Evolutionary conservation across 176 grass and related monocot species (phyloP).

Genomic region (Hordeum marinum): DNA sequence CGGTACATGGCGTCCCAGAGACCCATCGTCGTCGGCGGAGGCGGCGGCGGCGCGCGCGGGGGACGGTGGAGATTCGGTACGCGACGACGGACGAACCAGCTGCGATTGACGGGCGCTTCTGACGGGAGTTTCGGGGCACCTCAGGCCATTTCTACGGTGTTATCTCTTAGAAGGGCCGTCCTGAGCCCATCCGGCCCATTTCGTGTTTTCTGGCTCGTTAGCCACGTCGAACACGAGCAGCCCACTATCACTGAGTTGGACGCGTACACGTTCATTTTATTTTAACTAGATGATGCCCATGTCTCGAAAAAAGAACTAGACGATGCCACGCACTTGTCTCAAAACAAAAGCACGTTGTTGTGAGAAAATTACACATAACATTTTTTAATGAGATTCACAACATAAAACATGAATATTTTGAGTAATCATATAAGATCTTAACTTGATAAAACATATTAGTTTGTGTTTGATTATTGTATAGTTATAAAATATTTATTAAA

Average conservation of each 20-base stretch:
- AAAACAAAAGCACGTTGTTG: too few relatives aligned
- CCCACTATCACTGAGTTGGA: background rate
- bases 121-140: background rate
- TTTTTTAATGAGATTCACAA: too few relatives aligned
- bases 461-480: too few relatives aligned
- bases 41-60: background rate
- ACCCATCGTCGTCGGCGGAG: slow-evolving; percentile 24
- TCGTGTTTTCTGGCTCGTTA: background rate
- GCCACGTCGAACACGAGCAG: background rate
- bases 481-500: too few relatives aligned
- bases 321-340: too few relatives aligned
- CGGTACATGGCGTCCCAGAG: slow-evolving; percentile 66
- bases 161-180: background rate
- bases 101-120: background rate
- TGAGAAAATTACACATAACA: too few relatives aligned
- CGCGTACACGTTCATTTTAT: background rate
- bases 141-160: background rate
- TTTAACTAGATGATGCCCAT: too few relatives aligned
- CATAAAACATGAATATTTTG: too few relatives aligned
- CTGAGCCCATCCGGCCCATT: background rate
- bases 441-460: too few relatives aligned
- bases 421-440: too few relatives aligned
- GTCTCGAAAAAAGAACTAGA: too few relatives aligned
- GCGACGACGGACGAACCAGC: background rate
- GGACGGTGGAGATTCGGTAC: background rate